Conservation (phyloP, 495 filamentous ascomycete species). For the Haplographium delicatum region DNA sequence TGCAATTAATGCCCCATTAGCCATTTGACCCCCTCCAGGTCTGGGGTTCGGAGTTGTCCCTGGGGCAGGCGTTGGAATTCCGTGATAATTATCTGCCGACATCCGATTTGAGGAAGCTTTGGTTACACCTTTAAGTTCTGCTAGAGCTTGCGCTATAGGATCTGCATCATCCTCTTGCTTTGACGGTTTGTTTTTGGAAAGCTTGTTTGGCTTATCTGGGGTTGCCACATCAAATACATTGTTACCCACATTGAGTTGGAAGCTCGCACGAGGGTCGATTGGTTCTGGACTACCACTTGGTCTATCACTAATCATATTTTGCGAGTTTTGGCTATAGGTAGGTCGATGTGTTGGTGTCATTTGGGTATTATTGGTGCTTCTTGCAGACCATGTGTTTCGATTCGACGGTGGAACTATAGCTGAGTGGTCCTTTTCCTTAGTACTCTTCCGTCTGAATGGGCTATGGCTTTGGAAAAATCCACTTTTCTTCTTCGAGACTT, state of each 20-base stretch:
- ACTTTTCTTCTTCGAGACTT: conserved; percentile 70
- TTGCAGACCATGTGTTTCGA: conserved; percentile 58
- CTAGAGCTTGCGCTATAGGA: conserved; percentile 87
- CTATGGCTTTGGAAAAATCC: conserved; percentile 93
- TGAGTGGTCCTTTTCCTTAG: conserved; percentile 67
- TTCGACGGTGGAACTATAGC: conserved; percentile 32
- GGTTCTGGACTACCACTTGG: conserved; percentile 69
- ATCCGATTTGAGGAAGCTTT: conserved; percentile 74
- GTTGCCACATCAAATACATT: conserved; percentile 97
- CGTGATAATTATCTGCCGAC: conserved; percentile 90
- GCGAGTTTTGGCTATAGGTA: conserved; percentile 16
- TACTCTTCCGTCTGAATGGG: conserved; percentile 91
- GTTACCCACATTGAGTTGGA: conserved; percentile 92
- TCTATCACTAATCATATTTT: conserved; percentile 31
- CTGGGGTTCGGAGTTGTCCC: conserved; percentile 32
- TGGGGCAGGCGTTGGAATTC: conserved; percentile 77
- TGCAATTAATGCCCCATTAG: conserved; percentile 39
- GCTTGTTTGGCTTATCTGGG: conserved; percentile 51
- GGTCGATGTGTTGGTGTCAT: conserved; percentile 16
- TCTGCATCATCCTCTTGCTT: conserved; percentile 58
- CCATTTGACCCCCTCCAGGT: conserved; percentile 43
- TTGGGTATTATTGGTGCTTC: conserved; percentile 17
- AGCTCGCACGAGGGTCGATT: conserved; percentile 85
- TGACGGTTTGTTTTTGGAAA: conserved; percentile 32
- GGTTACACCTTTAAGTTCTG: conserved; percentile 79